A percentile compares a stretch with the other conserved stretches of the same genome.
Evolutionary conservation across 768 basidiomycete species (phyloP).

Genomic region (Cystobasidium ongulense): DNA sequence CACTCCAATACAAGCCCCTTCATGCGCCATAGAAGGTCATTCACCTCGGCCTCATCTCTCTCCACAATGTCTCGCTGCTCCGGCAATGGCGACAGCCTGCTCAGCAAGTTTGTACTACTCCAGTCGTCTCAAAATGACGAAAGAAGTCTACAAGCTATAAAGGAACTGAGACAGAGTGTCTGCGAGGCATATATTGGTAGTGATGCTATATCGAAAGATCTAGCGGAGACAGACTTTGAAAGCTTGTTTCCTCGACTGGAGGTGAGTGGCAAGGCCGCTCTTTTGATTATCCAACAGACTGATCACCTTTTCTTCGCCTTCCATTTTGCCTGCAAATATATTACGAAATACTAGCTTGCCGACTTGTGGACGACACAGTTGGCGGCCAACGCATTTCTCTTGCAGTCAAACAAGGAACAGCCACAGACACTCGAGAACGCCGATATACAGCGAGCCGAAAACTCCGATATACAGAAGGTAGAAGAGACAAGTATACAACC

Average conservation of each 20-base stretch:
- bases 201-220: background rate
- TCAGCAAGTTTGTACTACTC: background rate
- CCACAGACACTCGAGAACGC: background rate
- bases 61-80: background rate
- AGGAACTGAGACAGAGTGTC: background rate
- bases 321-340: too few species aligned
- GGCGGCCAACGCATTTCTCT: too few species aligned
- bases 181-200: background rate
- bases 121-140: background rate
- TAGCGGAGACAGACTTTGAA: slow-evolving; percentile 5
- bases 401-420: too few species aligned
- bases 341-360: too few species aligned
- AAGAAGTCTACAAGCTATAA: background rate
- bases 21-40: slow-evolving; percentile 5
- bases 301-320: too few species aligned
- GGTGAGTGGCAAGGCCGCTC: too few species aligned
- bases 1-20: background rate
- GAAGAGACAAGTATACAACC: background rate
- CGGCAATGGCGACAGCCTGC: background rate
- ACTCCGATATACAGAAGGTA: background rate
- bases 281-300: too few species aligned
- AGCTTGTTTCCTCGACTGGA: background rate
- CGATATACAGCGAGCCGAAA: background rate
- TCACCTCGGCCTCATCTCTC: background rate
- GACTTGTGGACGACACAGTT: too few species aligned